Evolutionary conservation across 306 rosid species (phyloP).

Genomic region (Acacia crassicarpa): DNA sequence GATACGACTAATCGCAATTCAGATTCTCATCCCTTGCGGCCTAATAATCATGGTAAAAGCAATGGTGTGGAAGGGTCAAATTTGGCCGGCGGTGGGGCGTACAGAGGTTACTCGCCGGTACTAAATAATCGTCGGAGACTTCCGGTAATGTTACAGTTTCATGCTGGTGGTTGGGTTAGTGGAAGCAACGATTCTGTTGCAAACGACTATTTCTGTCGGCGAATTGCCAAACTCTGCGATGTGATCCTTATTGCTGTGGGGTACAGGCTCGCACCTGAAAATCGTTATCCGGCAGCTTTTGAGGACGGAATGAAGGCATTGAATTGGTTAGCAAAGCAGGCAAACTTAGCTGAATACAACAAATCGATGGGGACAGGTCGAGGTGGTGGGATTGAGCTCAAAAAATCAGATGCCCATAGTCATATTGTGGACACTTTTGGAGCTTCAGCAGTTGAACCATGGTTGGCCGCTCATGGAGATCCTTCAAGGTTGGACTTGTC

Average conservation of each 20-base stretch:
- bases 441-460: conserved; percentile 87
- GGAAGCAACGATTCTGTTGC: conserved; percentile 87
- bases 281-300: conserved; percentile 83
- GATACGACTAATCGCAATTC: conserved; percentile 30
- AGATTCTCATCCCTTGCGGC: conserved; percentile 33
- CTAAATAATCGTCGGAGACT: conserved; percentile 46
- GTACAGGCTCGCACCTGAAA: conserved; percentile 88
- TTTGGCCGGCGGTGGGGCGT: conserved; percentile 44
- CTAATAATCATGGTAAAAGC: conserved; percentile 56
- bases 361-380: conserved; percentile 57
- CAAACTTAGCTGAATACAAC: conserved; percentile 86
- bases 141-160: conserved; percentile 89
- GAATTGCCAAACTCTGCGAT: conserved; percentile 80
- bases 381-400: conserved; percentile 41
- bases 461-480: conserved; percentile 96
- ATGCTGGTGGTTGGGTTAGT: conserved; percentile 98
- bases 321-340: conserved; percentile 95
- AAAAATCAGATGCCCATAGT: conserved; percentile 54
- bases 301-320: conserved; percentile 89
- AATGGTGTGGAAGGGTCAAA: conserved; percentile 52
- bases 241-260: conserved; percentile 76
- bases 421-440: conserved; percentile 83
- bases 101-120: conserved; percentile 73
- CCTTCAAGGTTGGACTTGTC: conserved; percentile 67
- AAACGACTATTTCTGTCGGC: conserved; percentile 75